These are phyloP conservation scores for Quercus variabilis DNA, from an alignment of 306 rosid species.

Conservation along the genomic window DNA sequence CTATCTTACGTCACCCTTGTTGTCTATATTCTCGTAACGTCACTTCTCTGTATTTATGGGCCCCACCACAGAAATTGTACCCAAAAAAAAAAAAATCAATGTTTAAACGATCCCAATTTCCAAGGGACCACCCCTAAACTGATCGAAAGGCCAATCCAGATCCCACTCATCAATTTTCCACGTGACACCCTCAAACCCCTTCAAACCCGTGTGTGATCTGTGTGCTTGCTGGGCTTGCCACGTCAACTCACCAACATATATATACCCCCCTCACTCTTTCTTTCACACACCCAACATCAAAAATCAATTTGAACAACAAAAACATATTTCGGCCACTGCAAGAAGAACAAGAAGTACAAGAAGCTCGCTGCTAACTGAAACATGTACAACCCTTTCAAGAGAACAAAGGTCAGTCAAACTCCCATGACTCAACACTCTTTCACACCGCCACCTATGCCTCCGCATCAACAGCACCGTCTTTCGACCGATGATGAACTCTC, in stretches of 20 bases:
- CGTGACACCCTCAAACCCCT: background rate
- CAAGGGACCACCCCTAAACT: too few species aligned
- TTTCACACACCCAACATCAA: background rate
- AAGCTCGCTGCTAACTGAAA: background rate
- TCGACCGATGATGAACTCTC: constrained; percentile 62
- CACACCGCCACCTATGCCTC: background rate
- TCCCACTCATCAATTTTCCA: background rate
- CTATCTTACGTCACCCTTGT: too few species aligned
- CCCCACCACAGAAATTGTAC: too few species aligned
- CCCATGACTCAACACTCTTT: background rate
- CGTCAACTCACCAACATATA: constrained; percentile 34
- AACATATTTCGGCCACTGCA: too few species aligned
- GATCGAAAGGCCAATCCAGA: too few species aligned
- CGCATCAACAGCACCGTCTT: constrained; percentile 14
- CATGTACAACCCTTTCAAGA: constrained; percentile 8
- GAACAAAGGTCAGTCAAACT: background rate
- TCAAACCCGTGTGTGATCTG: constrained; percentile 42
- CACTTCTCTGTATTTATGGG: too few species aligned
- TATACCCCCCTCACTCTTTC: constrained; percentile 12
- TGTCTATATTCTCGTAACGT: too few species aligned
- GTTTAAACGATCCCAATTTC: too few species aligned
- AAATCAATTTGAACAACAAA: background rate
- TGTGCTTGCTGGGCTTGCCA: constrained; percentile 42
- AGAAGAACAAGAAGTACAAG: too few species aligned
- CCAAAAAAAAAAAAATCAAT: too few species aligned